A percentile compares a stretch with the other conserved stretches of the same genome.
These are phyloP conservation scores for Trichosphaerium sp. DNA, from an alignment of 78 protist species.

Conservation along the genomic window DNA sequence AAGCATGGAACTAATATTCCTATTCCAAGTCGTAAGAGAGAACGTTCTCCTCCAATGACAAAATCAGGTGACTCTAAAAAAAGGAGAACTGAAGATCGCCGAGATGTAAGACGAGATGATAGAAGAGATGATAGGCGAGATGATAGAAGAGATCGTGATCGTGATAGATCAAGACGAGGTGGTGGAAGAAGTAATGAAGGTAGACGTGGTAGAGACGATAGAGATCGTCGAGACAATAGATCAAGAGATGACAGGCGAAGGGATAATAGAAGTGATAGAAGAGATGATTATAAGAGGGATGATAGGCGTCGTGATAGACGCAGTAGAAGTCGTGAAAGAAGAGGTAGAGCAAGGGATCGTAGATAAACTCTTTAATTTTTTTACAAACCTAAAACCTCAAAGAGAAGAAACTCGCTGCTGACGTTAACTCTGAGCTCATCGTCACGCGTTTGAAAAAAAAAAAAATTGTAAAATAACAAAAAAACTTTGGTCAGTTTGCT, in stretches of 20 bases:
- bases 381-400: too few species aligned
- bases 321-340: too few species aligned
- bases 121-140: neutral
- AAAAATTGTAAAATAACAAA: too few species aligned
- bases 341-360: slow-evolving; percentile 3
- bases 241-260: neutral
- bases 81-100: neutral
- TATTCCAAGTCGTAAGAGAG: neutral
- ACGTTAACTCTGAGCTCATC: too few species aligned
- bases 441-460: too few species aligned
- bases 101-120: neutral
- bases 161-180: neutral
- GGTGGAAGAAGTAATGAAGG: too few species aligned
- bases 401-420: too few species aligned
- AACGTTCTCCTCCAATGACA: neutral
- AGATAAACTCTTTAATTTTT: too few species aligned
- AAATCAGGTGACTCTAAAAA: neutral
- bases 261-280: slow-evolving; percentile 4
- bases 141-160: neutral
- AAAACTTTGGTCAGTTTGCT: too few species aligned
- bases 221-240: slow-evolving; percentile 7
- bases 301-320: too few species aligned
- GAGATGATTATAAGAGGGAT: slow-evolving; percentile 10
- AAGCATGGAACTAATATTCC: too few species aligned
- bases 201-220: slow-evolving; percentile 5